A percentile compares a stretch with the other conserved stretches of the same genome.
phyloP scores from a whole-genome alignment of 2,329 filamentous ascomycete genomes.

The Ophiostoma tasmaniense region DNA sequence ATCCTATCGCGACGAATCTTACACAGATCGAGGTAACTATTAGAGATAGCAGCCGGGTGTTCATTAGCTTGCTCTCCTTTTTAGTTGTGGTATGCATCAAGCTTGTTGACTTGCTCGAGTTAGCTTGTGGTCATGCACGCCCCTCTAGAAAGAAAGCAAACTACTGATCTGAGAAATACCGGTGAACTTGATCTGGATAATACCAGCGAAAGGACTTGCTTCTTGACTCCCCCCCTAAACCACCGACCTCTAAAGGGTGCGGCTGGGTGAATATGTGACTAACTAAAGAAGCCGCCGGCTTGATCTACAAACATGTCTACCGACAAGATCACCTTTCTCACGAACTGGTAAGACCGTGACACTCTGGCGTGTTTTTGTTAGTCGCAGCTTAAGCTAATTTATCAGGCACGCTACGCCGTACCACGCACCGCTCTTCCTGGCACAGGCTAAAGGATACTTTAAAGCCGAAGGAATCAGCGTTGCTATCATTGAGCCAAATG shows the following conservation, averaged over 20 bases:
- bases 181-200: slow-evolving; percentile 63
- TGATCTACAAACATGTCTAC: slow-evolving; percentile 58
- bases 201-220: slow-evolving; percentile 72
- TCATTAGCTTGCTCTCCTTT: slow-evolving; percentile 26
- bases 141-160: slow-evolving; percentile 19
- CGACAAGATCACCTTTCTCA: slow-evolving; percentile 78
- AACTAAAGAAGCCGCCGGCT: slow-evolving; percentile 37
- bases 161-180: slow-evolving; percentile 64
- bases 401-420: slow-evolving; percentile 72
- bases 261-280: slow-evolving; percentile 33
- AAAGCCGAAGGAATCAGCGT: slow-evolving; percentile 69
- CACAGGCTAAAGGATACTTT: slow-evolving; percentile 68
- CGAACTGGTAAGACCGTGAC: slow-evolving; percentile 58
- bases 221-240: slow-evolving; percentile 42
- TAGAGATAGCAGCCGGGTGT: slow-evolving; percentile 41
- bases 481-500: slow-evolving; percentile 67
- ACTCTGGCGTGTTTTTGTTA: too few species aligned
- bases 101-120: neutral
- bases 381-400: neutral
- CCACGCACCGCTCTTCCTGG: slow-evolving; percentile 69
- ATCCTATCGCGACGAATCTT: slow-evolving; percentile 17
- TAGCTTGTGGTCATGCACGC: slow-evolving; percentile 2
- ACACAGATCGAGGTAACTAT: slow-evolving; percentile 39
- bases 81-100: neutral
- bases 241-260: slow-evolving; percentile 13